Percentiles rank a stretch among this genome's conserved stretches.
Conservation (phyloP, 139 green algal genomes). For the Tetraselmis striata region DNA sequence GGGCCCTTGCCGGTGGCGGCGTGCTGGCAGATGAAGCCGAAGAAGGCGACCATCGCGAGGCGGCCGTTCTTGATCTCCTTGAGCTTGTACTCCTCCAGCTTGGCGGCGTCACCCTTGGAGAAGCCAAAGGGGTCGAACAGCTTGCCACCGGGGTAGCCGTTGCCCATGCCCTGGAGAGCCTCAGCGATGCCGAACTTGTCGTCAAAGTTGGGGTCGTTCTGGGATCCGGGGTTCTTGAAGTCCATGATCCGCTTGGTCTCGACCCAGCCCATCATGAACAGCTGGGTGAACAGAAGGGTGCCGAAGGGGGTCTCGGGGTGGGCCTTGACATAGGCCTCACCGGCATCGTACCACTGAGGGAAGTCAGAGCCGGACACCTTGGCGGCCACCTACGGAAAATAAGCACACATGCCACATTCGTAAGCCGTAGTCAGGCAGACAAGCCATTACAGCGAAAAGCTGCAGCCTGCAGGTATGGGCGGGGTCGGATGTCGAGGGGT, state of each 20-base stretch:
- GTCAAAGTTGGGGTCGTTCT: slow-evolving; percentile 52
- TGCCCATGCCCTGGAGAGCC: slow-evolving; percentile 66
- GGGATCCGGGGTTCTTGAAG: slow-evolving; percentile 64
- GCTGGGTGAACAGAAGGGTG: slow-evolving; percentile 57
- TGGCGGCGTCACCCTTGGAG: slow-evolving; percentile 12
- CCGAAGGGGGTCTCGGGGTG: slow-evolving; percentile 5
- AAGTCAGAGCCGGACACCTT: slow-evolving; percentile 21
- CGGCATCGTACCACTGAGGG: slow-evolving; percentile 4
- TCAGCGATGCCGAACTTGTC: slow-evolving; percentile 52
- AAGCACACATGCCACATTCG: too few relatives aligned
- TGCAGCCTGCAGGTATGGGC: too few relatives aligned
- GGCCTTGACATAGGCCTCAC: slow-evolving; percentile 35
- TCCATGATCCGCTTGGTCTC: slow-evolving; percentile 78
- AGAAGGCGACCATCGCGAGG: slow-evolving; percentile 56
- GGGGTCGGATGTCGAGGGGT: too few relatives aligned
- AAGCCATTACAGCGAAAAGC: too few relatives aligned
- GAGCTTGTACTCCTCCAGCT: slow-evolving; percentile 45
- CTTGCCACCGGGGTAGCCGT: slow-evolving; percentile 35
- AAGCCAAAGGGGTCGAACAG: slow-evolving; percentile 32
- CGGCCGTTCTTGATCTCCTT: slow-evolving; percentile 72
- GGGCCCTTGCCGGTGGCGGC: slow-evolving; percentile 64
- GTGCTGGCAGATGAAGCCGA: slow-evolving; percentile 61
- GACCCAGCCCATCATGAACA: slow-evolving; percentile 75
- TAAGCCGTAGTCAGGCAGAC: too few relatives aligned
- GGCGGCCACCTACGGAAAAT: slow-evolving; percentile 46